Base-by-base conservation (phyloP, 169 alveolate species). In the Plasmodium knowlesi region DNA sequence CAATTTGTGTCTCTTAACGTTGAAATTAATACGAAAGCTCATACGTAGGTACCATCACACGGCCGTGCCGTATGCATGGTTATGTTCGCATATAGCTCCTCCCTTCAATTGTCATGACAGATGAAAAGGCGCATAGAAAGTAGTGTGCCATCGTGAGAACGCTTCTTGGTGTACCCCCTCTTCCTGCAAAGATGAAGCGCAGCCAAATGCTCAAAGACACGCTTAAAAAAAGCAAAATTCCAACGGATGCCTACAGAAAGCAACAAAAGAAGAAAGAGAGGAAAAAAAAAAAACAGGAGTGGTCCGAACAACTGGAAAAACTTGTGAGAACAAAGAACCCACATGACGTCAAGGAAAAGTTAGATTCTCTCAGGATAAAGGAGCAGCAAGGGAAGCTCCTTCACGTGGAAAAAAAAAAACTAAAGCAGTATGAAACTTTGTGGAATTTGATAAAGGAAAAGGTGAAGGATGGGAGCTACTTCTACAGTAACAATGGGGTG, bases 401-500 rank as follows among this genome's bases (percentile, higher is more conserved):
- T 57, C 94, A 84, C 9, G 43, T 53, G 28, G 94, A 88, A 78
- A 88, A 88, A 57, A 76, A 88, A 19, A 88, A 88, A 78, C 46
- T 78, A 46, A 88, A 88, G 70, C 89, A 88, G 22, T 88, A 88
- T 88, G 94, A 88, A 78, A n/a, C 25, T 3, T 78, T 88, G 72
- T 88, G 94, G 94, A 88, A 78, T 88, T 78, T 88, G 82, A 88
- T 88, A 88, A 88, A 88, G 72, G 94, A 88, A 57, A 88, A 88
- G 54, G 89, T 88, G 72, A 88, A 88, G 32, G 72, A 78, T 37
- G 81, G 81, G 30, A 80, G 67, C 57, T 88, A 88, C 54, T 25
- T 88, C 19, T 88, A 88, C 50, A 88, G 72, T 37, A 79, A 88
- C 57, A 88, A 88, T 79, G 94, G 89, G 19, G 50, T 43, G 41